phyloP scores from a whole-genome alignment of 176 grass and related monocot genomes.

The Triticum monococcum region DNA sequence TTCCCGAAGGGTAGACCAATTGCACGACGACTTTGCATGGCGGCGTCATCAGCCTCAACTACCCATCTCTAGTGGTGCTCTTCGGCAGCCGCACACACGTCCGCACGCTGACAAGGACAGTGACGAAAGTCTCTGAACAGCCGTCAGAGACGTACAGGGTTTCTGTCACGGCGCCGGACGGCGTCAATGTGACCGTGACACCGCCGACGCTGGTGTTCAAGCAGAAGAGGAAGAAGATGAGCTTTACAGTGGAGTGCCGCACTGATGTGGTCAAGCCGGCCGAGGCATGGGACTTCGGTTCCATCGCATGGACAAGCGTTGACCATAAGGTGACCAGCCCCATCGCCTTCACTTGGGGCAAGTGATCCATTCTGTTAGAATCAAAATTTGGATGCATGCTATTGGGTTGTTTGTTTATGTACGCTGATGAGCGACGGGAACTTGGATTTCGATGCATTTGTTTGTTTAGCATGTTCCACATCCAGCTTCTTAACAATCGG shows the following conservation, averaged over 20 bases:
- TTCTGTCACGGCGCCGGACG: constrained; percentile 4
- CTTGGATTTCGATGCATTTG: too few species aligned
- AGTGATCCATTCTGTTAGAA: neutral
- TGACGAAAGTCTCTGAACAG: constrained; percentile 32
- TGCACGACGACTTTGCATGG: constrained; percentile 11
- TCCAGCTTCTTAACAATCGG: too few species aligned
- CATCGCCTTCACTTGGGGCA: neutral
- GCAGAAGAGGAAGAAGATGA: neutral
- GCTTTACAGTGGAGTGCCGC: constrained; percentile 49
- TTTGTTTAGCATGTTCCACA: too few species aligned
- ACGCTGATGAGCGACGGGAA: too few species aligned
- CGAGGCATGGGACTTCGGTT: neutral
- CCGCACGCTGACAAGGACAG: neutral
- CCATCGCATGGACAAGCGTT: constrained; percentile 43
- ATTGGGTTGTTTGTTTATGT: too few species aligned
- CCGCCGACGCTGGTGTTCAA: constrained; percentile 50
- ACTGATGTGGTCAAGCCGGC: neutral
- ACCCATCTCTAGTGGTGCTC: constrained; percentile 49
- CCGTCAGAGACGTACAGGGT: constrained; percentile 29
- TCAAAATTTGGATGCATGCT: too few species aligned
- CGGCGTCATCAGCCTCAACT: constrained; percentile 37
- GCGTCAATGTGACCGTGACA: constrained; percentile 29
- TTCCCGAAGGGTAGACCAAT: neutral
- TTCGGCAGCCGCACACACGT: constrained; percentile 1
- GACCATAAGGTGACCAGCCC: constrained; percentile 31